Conservation (phyloP, 371 early-diverging fungal genomes). For the Syncephalastrum contaminatum region DNA sequence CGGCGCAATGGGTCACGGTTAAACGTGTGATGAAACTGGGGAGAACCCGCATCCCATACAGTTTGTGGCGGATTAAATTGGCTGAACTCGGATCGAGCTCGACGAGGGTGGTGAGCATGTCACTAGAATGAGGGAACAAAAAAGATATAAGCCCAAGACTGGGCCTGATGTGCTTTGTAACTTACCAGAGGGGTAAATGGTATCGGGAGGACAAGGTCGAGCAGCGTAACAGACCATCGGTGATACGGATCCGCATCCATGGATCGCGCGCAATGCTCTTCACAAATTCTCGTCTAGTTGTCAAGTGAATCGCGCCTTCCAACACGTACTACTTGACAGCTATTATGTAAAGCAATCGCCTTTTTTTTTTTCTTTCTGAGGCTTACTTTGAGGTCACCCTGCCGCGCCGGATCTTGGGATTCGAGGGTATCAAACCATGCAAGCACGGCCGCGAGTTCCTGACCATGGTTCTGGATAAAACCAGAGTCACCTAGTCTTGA, state of each 20-base stretch:
- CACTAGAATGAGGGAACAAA: constrained; percentile 24
- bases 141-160: too few species aligned
- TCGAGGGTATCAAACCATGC: constrained; percentile 35
- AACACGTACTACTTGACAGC: constrained; percentile 18
- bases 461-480: constrained; percentile 24
- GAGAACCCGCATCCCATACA: constrained; percentile 33
- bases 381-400: constrained; percentile 9
- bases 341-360: not conserved
- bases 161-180: too few species aligned
- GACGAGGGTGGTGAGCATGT: constrained; percentile 33
- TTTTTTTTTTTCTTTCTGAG: too few species aligned
- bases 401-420: constrained; percentile 6
- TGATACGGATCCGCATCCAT: not conserved
- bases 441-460: constrained; percentile 17
- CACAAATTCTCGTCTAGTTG: constrained; percentile 31
- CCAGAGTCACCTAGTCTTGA: constrained; percentile 17
- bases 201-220: constrained; percentile 19
- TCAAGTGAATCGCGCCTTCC: constrained; percentile 33
- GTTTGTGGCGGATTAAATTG: constrained; percentile 23
- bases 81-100: constrained; percentile 33
- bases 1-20: constrained; percentile 34
- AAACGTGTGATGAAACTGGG: constrained; percentile 38
- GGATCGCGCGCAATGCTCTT: constrained; percentile 14
- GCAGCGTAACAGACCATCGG: constrained; percentile 21
- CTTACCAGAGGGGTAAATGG: constrained; percentile 29